These are phyloP conservation scores for Ustilago curta DNA, from an alignment of 1,284 basidiomycete genomes.

Conservation along the genomic window DNA sequence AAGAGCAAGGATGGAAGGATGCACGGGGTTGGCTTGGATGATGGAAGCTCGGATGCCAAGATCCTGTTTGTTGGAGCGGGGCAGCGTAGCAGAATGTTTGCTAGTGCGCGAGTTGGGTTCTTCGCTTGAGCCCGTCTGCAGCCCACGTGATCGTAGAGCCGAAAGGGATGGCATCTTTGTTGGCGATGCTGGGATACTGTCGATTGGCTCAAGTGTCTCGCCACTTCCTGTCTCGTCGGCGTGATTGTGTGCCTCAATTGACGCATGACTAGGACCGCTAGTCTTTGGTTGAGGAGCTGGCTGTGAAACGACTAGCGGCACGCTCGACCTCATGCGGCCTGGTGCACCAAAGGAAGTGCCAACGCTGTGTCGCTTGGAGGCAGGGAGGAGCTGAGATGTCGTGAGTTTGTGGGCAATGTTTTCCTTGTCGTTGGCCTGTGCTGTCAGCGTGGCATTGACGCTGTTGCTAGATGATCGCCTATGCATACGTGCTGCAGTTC, in stretches of 20 bases:
- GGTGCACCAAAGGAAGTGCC: not conserved
- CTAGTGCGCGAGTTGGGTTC: not conserved
- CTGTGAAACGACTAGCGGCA: conserved; percentile 28
- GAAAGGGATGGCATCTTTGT: conserved; percentile 21
- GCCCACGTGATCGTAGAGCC: conserved; percentile 18
- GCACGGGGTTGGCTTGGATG: conserved; percentile 36
- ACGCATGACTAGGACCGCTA: not conserved
- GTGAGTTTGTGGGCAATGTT: conserved; percentile 13
- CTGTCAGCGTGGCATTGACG: not conserved
- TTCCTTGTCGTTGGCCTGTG: conserved; percentile 21
- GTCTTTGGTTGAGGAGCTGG: conserved; percentile 8
- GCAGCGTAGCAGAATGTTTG: not conserved
- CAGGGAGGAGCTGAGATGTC: not conserved
- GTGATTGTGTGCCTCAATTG: not conserved
- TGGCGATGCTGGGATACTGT: conserved; percentile 7
- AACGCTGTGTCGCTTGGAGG: conserved; percentile 17
- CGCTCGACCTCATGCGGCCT: conserved; percentile 21
- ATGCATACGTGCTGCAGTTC: not conserved
- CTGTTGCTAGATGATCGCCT: conserved; percentile 23
- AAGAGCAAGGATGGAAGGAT: conserved; percentile 34
- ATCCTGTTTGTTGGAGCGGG: conserved; percentile 11
- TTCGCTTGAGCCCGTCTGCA: conserved; percentile 15
- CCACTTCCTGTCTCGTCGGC: not conserved
- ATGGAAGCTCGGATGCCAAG: conserved; percentile 41
- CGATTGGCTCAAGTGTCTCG: not conserved